These are phyloP conservation scores for Exophiala bonariae DNA, from an alignment of 2,329 filamentous ascomycete species.

Conservation along the genomic window DNA sequence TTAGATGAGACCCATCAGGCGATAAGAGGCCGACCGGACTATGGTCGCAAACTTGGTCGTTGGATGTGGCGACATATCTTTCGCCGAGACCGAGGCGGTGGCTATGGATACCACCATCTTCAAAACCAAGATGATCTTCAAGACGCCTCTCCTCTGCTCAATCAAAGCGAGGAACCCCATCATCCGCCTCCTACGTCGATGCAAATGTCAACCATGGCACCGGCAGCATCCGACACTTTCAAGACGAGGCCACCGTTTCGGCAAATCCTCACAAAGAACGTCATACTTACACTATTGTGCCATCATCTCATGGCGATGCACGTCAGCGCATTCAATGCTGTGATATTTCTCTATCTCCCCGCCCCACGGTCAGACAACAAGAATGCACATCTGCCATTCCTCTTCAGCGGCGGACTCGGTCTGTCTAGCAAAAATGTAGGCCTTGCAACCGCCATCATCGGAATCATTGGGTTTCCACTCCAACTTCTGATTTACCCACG, in stretches of 20 bases:
- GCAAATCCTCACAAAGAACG: conserved; percentile 55
- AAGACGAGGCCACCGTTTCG: conserved; percentile 37
- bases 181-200: conserved; percentile 2
- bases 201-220: background rate
- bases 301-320: conserved; percentile 72
- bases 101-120: conserved; percentile 38
- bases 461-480: conserved; percentile 71
- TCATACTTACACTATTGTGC: conserved; percentile 59
- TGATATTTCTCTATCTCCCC: conserved; percentile 76
- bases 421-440: conserved; percentile 70
- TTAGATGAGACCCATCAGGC: conserved; percentile 60
- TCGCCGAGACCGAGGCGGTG: conserved; percentile 20
- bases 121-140: conserved; percentile 25
- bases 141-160: conserved; percentile 28
- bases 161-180: conserved; percentile 34
- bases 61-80: conserved; percentile 33
- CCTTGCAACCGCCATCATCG: conserved; percentile 75
- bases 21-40: conserved; percentile 40
- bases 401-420: conserved; percentile 73
- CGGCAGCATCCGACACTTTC: conserved; percentile 11
- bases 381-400: conserved; percentile 34
- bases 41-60: conserved; percentile 41
- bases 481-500: conserved; percentile 71
- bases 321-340: conserved; percentile 72
- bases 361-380: conserved; percentile 57